These are phyloP conservation scores for Saccharomyces hybrid DNA, from an alignment of 1,139 yeast species.

Conservation along the genomic window DNA sequence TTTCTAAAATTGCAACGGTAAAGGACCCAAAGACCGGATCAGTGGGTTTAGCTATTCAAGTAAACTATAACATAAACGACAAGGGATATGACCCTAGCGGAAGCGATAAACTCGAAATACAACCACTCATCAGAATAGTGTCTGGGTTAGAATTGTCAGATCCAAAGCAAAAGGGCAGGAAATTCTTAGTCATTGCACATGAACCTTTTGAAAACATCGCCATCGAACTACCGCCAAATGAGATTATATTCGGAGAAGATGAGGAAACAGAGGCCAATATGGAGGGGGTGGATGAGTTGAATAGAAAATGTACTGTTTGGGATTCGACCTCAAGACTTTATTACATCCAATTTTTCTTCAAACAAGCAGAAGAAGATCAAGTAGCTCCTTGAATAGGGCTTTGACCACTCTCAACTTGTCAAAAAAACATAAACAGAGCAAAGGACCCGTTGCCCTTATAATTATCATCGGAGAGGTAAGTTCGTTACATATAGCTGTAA, in stretches of 20 bases:
- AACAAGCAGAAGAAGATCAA: background rate
- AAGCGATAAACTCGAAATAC: conserved; percentile 7
- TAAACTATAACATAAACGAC: conserved; percentile 35
- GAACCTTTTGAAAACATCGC: conserved; percentile 61
- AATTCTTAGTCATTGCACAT: conserved; percentile 49
- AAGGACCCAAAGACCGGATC: conserved; percentile 34
- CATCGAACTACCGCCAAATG: conserved; percentile 44
- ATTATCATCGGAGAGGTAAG: background rate
- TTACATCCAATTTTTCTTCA: conserved; percentile 25
- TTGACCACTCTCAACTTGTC: too few relatives aligned
- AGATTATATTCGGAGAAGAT: conserved; percentile 12
- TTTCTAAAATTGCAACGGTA: conserved; percentile 26
- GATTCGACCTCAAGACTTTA: conserved; percentile 14
- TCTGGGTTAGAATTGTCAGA: conserved; percentile 46
- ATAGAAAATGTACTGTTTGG: conserved; percentile 25
- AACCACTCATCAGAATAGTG: conserved; percentile 49
- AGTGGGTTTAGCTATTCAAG: conserved; percentile 47
- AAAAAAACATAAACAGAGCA: background rate
- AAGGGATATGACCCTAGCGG: conserved; percentile 28
- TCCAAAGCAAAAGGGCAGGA: conserved; percentile 35
- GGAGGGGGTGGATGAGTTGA: conserved; percentile 20
- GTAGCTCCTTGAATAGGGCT: background rate
- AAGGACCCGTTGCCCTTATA: too few relatives aligned
- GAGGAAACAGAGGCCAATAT: conserved; percentile 3
- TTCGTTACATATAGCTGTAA: too few relatives aligned